phyloP scores from a whole-genome alignment of 2,329 filamentous ascomycete genomes.

The Trichoderma sp. region DNA sequence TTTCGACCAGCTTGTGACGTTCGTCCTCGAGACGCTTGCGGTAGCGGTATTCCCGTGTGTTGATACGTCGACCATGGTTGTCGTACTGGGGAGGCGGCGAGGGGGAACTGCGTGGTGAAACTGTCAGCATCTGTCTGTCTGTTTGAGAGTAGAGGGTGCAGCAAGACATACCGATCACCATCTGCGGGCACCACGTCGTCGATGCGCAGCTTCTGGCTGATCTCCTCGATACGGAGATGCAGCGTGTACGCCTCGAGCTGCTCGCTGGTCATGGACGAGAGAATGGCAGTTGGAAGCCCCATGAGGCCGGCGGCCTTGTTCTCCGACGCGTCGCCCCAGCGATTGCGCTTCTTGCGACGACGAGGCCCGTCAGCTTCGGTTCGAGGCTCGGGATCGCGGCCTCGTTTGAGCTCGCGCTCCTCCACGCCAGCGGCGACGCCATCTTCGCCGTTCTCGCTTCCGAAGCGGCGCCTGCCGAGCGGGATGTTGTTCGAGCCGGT shows the following conservation, averaged over 20 bases:
- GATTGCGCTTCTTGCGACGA: constrained; percentile 96
- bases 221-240: constrained; percentile 96
- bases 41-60: constrained; percentile 98
- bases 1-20: constrained; percentile 97
- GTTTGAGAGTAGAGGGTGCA: background rate
- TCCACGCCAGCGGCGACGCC: constrained; percentile 31
- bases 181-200: constrained; percentile 98
- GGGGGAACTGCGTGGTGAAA: constrained; percentile 68
- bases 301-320: constrained; percentile 98
- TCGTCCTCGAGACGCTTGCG: constrained; percentile 97
- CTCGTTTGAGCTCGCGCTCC: constrained; percentile 71
- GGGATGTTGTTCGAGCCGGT: constrained; percentile 99
- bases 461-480: constrained; percentile 82
- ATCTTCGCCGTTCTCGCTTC: constrained; percentile 55
- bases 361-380: constrained; percentile 73
- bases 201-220: constrained; percentile 98
- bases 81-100: constrained; percentile 97
- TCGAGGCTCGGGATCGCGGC: constrained; percentile 84
- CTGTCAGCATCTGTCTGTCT: constrained; percentile 5
- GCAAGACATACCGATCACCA: constrained; percentile 82
- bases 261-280: constrained; percentile 97
- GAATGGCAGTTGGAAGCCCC: constrained; percentile 94
- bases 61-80: constrained; percentile 98
- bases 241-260: constrained; percentile 97
- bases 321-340: constrained; percentile 95